A percentile compares a stretch with the other conserved stretches of the same genome.
phyloP scores from a whole-genome alignment of 768 basidiomycete species.

The Agrocybe praecox region DNA sequence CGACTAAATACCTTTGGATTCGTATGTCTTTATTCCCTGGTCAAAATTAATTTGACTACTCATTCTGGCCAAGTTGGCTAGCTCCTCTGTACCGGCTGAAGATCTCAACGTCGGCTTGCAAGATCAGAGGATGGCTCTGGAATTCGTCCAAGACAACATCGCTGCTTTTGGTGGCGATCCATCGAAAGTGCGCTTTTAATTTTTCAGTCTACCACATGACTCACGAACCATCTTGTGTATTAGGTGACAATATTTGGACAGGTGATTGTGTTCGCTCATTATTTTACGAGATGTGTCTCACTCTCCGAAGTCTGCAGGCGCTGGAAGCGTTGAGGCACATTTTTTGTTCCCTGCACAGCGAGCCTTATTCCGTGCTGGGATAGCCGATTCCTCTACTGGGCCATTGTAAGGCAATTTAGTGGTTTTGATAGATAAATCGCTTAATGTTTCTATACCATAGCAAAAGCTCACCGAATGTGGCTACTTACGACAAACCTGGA shows the following conservation, averaged over 20 bases:
- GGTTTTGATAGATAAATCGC: neutral
- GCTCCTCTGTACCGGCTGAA: constrained; percentile 41
- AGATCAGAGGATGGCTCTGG: constrained; percentile 61
- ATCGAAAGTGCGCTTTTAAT: constrained; percentile 38
- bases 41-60: constrained; percentile 19
- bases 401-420: constrained; percentile 44
- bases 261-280: constrained; percentile 22
- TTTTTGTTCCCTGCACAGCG: constrained; percentile 41
- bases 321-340: constrained; percentile 50
- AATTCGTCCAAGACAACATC: constrained; percentile 69
- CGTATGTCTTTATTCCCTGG: constrained; percentile 26
- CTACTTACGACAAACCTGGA: constrained; percentile 52
- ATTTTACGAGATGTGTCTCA: neutral
- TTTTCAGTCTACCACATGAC: neutral
- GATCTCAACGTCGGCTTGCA: constrained; percentile 61
- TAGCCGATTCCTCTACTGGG: constrained; percentile 53
- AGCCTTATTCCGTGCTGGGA: constrained; percentile 51
- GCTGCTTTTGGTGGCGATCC: constrained; percentile 67
- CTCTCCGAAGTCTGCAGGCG: constrained; percentile 47
- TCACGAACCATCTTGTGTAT: neutral
- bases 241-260: constrained; percentile 62
- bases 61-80: constrained; percentile 34
- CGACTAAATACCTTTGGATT: constrained; percentile 62
- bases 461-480: constrained; percentile 49
- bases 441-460: constrained; percentile 27